Conservation (phyloP, 1,284 basidiomycete species). For the Neonothopanus nambi region DNA sequence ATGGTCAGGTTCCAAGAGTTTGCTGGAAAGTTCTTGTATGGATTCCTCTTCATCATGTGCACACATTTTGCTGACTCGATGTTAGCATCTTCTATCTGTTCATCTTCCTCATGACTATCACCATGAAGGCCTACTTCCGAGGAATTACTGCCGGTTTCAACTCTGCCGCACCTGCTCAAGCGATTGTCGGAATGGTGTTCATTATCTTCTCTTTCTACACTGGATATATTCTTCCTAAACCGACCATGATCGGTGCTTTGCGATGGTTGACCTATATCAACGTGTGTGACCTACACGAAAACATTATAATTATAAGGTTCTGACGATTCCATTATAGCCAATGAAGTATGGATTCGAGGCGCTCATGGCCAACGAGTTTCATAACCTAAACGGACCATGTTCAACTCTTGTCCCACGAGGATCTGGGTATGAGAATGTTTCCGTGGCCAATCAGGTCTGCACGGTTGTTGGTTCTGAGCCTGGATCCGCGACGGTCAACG, state of each 20-base stretch:
- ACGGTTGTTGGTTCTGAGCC: slow-evolving; percentile 41
- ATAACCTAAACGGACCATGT: slow-evolving; percentile 42
- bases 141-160: slow-evolving; percentile 47
- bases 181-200: slow-evolving; percentile 57
- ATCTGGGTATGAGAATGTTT: slow-evolving; percentile 40
- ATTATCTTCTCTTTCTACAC: slow-evolving; percentile 43
- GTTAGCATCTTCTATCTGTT: slow-evolving; percentile 47
- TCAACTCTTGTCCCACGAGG: slow-evolving; percentile 45
- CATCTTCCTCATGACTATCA: slow-evolving; percentile 39
- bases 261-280: slow-evolving; percentile 68
- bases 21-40: slow-evolving; percentile 62
- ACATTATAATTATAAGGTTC: background rate
- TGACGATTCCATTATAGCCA: slow-evolving; percentile 17
- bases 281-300: slow-evolving; percentile 34
- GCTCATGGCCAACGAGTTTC: slow-evolving; percentile 59
- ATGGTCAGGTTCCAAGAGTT: slow-evolving; percentile 56
- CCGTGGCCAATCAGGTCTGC: slow-evolving; percentile 49
- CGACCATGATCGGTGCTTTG: slow-evolving; percentile 63
- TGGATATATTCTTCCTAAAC: slow-evolving; percentile 33
- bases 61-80: background rate
- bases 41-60: slow-evolving; percentile 9
- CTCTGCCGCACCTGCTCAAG: slow-evolving; percentile 55
- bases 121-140: slow-evolving; percentile 57
- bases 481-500: slow-evolving; percentile 36
- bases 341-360: slow-evolving; percentile 51